Base-by-base conservation (phyloP, 148 eudicot species). In the Fagopyrum homotropicum region DNA sequence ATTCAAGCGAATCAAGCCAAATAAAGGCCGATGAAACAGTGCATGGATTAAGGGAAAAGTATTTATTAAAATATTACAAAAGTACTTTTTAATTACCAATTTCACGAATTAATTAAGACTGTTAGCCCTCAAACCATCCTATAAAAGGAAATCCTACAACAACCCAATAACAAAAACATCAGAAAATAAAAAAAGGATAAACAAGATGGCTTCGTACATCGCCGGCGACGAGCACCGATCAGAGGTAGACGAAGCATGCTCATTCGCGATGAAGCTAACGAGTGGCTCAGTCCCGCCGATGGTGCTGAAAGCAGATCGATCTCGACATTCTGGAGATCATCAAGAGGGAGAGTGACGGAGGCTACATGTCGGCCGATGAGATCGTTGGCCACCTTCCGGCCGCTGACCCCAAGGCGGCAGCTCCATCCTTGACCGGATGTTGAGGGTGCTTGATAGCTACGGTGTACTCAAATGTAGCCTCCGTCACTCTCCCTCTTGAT, bases 401-500 rank as follows among this genome's bases (percentile, higher is more conserved):
- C 45, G 51, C 6, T 35, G 77, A 72, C 64, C 78, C 70, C 10
- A 35, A 35, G 40, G 69, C 61, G 12, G 77, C 78, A 0, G 44
- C 75, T 10, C 45, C 45, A 1, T 77, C 78, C 78, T 82, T 0
- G 76, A 77, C 52, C 82, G 80, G 22, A 74, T 79, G 61, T 80
- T 79, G 26, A 56, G 73, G 52, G 69, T 77, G 73, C 74, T 82
- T 16, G 80, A 73, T 30, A 76, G 80, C 74, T 26, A 74, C 77
- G 66, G 66, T 16, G 66, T 60, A 19, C 4, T 60, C 66, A 60
- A 16, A 10, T 60, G 35, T 26, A 43, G 6, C 77, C 77, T n/a
- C 26, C 75, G 8, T 66, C 75, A 30, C 80, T 56, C 0, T 80
- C 78, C 49, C 45, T 73, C 44, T 45, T 64, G 3, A 77, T 77